phyloP scores from a whole-genome alignment of 2,329 filamentous ascomycete genomes.

The Aureobasidium sp. region DNA sequence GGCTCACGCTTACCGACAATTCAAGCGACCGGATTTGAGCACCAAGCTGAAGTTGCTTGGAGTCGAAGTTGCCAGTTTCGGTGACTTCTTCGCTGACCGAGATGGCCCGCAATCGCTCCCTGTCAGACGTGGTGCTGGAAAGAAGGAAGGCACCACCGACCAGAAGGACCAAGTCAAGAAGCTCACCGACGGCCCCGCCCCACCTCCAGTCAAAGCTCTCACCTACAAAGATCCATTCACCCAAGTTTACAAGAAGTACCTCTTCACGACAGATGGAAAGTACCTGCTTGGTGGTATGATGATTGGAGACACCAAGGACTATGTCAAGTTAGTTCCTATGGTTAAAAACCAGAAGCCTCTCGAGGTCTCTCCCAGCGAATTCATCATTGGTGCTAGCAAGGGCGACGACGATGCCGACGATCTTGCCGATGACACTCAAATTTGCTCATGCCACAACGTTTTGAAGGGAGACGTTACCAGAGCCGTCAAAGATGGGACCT shows the following conservation, averaged over 20 bases:
- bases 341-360: conserved; percentile 76
- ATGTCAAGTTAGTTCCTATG: conserved; percentile 79
- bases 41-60: conserved; percentile 86
- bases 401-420: conserved; percentile 70
- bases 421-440: conserved; percentile 74
- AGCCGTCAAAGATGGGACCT: conserved; percentile 65
- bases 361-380: conserved; percentile 68
- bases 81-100: conserved; percentile 85
- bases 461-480: conserved; percentile 71
- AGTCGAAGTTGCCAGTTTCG: conserved; percentile 86
- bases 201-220: conserved; percentile 65
- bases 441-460: conserved; percentile 91
- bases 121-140: conserved; percentile 40
- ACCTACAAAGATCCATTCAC: conserved; percentile 85
- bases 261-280: conserved; percentile 84
- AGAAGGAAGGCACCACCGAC: conserved; percentile 34
- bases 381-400: conserved; percentile 72
- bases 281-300: conserved; percentile 91
- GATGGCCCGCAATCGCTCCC: conserved; percentile 74
- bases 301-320: conserved; percentile 88
- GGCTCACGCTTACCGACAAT: conserved; percentile 58
- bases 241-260: conserved; percentile 86
- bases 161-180: conserved; percentile 40
- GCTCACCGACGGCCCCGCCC: conserved; percentile 46
- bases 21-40: conserved; percentile 78